These are phyloP conservation scores for Diospyros lotus DNA, from an alignment of 148 eudicot species.

Conservation along the genomic window DNA sequence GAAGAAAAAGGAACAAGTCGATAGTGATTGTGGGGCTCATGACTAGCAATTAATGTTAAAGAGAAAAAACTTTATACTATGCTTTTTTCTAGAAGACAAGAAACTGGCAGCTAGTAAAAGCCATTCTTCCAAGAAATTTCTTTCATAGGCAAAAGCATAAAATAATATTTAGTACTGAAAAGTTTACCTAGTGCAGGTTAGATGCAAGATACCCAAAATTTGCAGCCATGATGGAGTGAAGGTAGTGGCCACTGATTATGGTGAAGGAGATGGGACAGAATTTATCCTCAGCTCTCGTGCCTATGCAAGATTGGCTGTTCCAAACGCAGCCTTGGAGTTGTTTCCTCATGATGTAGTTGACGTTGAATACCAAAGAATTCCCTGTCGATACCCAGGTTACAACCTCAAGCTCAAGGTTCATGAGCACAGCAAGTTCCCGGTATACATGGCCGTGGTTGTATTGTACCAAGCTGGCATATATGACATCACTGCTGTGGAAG, in stretches of 20 bases:
- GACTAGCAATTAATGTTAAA: too few relatives aligned
- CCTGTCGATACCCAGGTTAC: slow-evolving; percentile 29
- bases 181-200: slow-evolving; percentile 21
- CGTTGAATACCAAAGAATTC: slow-evolving; percentile 36
- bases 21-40: too few relatives aligned
- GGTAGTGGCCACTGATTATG: slow-evolving; percentile 50
- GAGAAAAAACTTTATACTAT: too few relatives aligned
- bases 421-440: slow-evolving; percentile 37
- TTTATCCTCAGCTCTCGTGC: slow-evolving; percentile 38
- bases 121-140: neutral
- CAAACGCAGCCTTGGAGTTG: slow-evolving; percentile 29
- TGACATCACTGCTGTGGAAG: neutral
- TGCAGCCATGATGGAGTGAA: slow-evolving; percentile 53
- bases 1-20: too few relatives aligned
- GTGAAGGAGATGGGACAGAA: slow-evolving; percentile 38
- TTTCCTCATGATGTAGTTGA: slow-evolving; percentile 39
- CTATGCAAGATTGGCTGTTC: slow-evolving; percentile 35
- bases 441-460: slow-evolving; percentile 15
- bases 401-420: slow-evolving; percentile 44
- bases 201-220: slow-evolving; percentile 37
- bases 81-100: too few relatives aligned
- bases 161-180: neutral
- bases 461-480: neutral
- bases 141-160: neutral
- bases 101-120: neutral